Base-by-base conservation (phyloP, 495 filamentous ascomycete species). In the Penicillium egyptiacum region DNA sequence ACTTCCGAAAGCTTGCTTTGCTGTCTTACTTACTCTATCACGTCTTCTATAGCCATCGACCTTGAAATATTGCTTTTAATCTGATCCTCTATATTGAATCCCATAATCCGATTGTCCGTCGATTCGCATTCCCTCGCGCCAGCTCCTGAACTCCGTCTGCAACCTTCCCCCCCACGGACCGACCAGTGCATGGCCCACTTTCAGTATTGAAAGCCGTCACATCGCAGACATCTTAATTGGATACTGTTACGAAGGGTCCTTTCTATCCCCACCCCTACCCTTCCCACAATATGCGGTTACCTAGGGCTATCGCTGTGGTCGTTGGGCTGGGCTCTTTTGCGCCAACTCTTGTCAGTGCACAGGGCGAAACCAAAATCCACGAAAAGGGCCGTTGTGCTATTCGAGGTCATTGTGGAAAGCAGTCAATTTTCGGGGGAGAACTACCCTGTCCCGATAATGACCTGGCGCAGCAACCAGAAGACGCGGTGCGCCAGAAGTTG, bases 401-500 rank as follows among this genome's bases (percentile, higher is more conserved):
- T 50, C 85, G 92, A 25, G 92, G 92, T 5, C 84, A 95, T 57
- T 98, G 94, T 67, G 94, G 93, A 6, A 91, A 88, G 68, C 85
- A 94, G 71, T 86, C 86, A 40, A 85, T 93, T 62, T 97, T 96
- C 66, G 90, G 90, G 17, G 82, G 85, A 46, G 83, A 96, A 63
- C 79, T 98, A 52, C 94, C 94, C 8, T 98, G 92, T 66, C 84
- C 91, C n/a, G 94, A 98, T 73, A 98, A 98, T 71, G 91, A 78
- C 19, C 78, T 85, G 39, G 95, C 94, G 43, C 77, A 85, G 48
- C 79, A 86, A 39, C 92, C 93, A 10, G 82, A 86, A 25, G 79
- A 81, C 4, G 78, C 83, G 22, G 78, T 88, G 50, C 82, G 89
- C 52, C 72, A 88, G 64, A 86, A 92, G 72, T 75, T 98, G 28